Conservation (phyloP, 768 basidiomycete genomes). For the Pholiota conissans region DNA sequence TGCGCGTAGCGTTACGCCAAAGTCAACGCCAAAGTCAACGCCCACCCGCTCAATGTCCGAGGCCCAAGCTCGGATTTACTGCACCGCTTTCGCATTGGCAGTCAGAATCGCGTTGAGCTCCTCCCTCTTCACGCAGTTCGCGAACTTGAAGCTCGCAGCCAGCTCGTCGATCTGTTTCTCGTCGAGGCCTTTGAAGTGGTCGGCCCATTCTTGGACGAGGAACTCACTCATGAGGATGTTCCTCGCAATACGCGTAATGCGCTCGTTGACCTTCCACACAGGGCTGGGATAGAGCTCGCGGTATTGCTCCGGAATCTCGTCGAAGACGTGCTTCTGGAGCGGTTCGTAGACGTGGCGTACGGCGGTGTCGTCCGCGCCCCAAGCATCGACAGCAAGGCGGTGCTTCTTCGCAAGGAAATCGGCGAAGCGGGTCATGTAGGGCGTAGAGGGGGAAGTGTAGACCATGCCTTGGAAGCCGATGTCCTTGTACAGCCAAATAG, state of each 20-base stretch:
- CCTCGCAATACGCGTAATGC: slow-evolving; percentile 60
- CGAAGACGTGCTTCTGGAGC: slow-evolving; percentile 58
- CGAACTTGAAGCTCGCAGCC: slow-evolving; percentile 74
- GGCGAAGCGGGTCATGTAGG: slow-evolving; percentile 70
- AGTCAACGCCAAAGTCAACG: too few relatives aligned
- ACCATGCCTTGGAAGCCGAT: slow-evolving; percentile 90
- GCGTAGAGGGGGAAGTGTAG: slow-evolving; percentile 62
- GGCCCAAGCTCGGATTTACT: too few relatives aligned
- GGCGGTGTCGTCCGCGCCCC: slow-evolving; percentile 67
- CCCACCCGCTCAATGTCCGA: too few relatives aligned
- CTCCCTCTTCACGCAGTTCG: slow-evolving; percentile 67
- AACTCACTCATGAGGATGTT: slow-evolving; percentile 72
- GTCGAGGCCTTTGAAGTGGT: slow-evolving; percentile 60
- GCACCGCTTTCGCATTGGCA: slow-evolving; percentile 34
- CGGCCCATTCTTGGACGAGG: slow-evolving; percentile 72
- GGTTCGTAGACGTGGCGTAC: slow-evolving; percentile 66
- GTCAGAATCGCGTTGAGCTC: slow-evolving; percentile 59
- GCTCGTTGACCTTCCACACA: slow-evolving; percentile 58
- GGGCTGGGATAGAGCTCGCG: slow-evolving; percentile 62
- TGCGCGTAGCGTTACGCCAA: too few relatives aligned
- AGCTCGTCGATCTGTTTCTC: slow-evolving; percentile 67
- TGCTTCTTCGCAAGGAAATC: slow-evolving; percentile 79
- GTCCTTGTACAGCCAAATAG: slow-evolving; percentile 88
- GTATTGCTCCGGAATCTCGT: slow-evolving; percentile 52
- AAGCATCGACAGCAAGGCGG: slow-evolving; percentile 72